phyloP scores from a whole-genome alignment of 1,284 basidiomycete species.

The Pseudozyma tsukubaensis region DNA sequence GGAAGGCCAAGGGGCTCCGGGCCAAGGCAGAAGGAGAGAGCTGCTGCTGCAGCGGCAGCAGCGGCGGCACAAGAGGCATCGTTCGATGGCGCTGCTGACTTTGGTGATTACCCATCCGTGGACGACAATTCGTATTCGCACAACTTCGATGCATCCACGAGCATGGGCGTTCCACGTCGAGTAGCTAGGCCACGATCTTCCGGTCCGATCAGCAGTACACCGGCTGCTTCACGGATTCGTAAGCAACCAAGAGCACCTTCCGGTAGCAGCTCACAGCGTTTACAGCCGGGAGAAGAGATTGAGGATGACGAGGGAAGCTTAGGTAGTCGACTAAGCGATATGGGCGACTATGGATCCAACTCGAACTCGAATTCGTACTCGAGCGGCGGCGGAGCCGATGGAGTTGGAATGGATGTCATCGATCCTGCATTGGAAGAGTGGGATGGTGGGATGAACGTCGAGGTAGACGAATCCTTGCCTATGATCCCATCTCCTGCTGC shows the following conservation, averaged over 20 bases:
- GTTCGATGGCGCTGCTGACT: constrained; percentile 6
- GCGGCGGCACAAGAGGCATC: constrained; percentile 16
- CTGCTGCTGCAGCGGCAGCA: constrained; percentile 17
- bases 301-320: constrained; percentile 17
- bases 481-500: constrained; percentile 39
- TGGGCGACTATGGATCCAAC: constrained; percentile 2
- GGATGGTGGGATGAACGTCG: constrained; percentile 10
- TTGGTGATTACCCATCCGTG: constrained; percentile 2
- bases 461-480: constrained; percentile 24
- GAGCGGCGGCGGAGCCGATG: constrained; percentile 7
- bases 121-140: constrained; percentile 19
- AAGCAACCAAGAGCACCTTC: constrained; percentile 10
- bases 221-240: constrained; percentile 29
- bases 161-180: constrained; percentile 29
- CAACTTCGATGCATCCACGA: constrained; percentile 27
- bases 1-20: constrained; percentile 29
- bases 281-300: background rate
- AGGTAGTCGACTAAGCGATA: constrained; percentile 31
- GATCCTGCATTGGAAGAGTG: constrained; percentile 8
- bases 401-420: constrained; percentile 4
- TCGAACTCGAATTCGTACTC: constrained; percentile 12
- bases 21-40: constrained; percentile 16
- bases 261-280: background rate
- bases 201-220: constrained; percentile 46
- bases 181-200: constrained; percentile 14